Percentiles rank a stretch among this genome's conserved stretches.
phyloP scores from a whole-genome alignment of 1,284 basidiomycete genomes.

The Rhodotorula sp. region DNA sequence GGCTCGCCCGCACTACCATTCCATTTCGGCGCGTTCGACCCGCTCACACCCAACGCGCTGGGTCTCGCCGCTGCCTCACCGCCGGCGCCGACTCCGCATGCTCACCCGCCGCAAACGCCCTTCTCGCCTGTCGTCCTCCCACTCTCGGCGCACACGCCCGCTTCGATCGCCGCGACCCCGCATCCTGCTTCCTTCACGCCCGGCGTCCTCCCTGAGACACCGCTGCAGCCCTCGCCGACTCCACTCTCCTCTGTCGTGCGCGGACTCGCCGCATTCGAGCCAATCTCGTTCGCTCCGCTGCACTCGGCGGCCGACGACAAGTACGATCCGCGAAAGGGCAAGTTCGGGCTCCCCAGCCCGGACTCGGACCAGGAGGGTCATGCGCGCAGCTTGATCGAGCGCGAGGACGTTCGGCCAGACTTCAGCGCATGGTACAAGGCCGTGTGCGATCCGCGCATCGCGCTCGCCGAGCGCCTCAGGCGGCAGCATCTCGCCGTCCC shows the following conservation, averaged over 20 bases:
- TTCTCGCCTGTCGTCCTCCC: constrained; percentile 4
- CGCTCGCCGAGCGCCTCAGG: constrained; percentile 18
- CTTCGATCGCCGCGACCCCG: constrained; percentile 5
- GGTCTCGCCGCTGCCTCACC: neutral
- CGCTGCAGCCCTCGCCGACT: neutral
- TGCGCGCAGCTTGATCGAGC: neutral
- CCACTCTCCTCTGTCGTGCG: constrained; percentile 7
- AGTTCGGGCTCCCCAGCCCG: constrained; percentile 69
- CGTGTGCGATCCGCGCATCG: constrained; percentile 33
- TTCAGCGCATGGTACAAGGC: constrained; percentile 23
- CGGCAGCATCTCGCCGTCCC: neutral
- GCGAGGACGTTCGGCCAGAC: too few species aligned
- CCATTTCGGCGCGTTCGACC: neutral
- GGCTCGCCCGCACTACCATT: neutral
- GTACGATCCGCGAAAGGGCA: constrained; percentile 62
- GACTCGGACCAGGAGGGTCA: constrained; percentile 23
- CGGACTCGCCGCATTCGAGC: constrained; percentile 57
- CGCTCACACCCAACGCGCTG: constrained; percentile 6
- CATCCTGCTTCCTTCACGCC: neutral
- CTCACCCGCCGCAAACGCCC: too few species aligned
- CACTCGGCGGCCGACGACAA: constrained; percentile 67
- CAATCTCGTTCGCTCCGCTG: constrained; percentile 66
- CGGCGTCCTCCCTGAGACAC: neutral
- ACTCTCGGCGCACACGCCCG: neutral
- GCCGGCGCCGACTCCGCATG: neutral